Conservation (phyloP, 2,329 filamentous ascomycete species). For the Biscogniauxia mediterranea region DNA sequence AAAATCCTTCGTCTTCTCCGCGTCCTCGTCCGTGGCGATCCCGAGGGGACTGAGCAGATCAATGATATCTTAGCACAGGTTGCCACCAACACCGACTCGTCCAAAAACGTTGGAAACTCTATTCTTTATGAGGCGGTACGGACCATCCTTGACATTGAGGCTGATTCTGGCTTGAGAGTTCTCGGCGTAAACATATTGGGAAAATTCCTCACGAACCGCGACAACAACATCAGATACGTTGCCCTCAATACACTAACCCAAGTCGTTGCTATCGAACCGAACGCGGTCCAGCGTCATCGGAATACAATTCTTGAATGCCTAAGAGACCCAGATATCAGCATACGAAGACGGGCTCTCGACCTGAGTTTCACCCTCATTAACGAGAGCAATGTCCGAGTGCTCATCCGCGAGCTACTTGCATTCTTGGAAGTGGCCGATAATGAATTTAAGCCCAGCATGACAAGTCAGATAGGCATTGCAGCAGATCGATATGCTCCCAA, state of each 20-base stretch:
- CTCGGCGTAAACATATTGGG: conserved; percentile 97
- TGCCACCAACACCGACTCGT: conserved; percentile 95
- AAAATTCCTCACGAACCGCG: conserved; percentile 96
- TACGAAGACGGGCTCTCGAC: conserved; percentile 89
- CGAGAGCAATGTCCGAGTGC: conserved; percentile 88
- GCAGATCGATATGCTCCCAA: conserved; percentile 95
- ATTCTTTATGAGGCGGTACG: conserved; percentile 97
- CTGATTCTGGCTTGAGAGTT: conserved; percentile 89
- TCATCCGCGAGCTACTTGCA: conserved; percentile 88
- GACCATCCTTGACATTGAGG: conserved; percentile 97
- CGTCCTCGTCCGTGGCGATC: conserved; percentile 82
- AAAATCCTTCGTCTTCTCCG: conserved; percentile 87
- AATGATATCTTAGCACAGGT: conserved; percentile 98
- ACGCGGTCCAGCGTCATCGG: conserved; percentile 92
- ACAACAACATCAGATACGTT: conserved; percentile 99
- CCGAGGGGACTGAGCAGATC: conserved; percentile 89
- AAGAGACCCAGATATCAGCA: conserved; percentile 96
- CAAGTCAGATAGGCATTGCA: conserved; percentile 93
- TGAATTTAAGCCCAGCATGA: conserved; percentile 99
- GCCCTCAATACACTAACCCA: conserved; percentile 97
- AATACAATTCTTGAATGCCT: conserved; percentile 98
- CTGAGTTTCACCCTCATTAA: conserved; percentile 98
- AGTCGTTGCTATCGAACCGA: conserved; percentile 95
- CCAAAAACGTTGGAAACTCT: conserved; percentile 97
- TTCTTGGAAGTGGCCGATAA: conserved; percentile 97